phyloP scores from a whole-genome alignment of 2,329 filamentous ascomycete species.

The Cordyceps javanica region DNA sequence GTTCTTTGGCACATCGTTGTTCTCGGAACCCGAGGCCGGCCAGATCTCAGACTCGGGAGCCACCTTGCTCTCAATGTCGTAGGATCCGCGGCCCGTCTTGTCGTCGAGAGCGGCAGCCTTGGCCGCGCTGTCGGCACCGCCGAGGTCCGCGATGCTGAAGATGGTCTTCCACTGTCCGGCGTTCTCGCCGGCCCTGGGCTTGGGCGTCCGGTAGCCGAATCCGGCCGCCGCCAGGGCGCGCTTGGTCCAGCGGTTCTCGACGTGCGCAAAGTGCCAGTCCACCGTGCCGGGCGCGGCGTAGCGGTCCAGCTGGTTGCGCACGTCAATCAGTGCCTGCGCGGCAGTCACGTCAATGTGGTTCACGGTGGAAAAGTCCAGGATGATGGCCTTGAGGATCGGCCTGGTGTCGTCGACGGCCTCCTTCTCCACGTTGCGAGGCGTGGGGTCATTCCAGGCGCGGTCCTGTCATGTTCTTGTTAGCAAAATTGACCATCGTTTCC shows the following conservation, averaged over 20 bases:
- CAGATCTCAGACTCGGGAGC: constrained; percentile 14
- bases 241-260: constrained; percentile 50
- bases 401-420: constrained; percentile 28
- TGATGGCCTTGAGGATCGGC: constrained; percentile 48
- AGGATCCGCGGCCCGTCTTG: constrained; percentile 24
- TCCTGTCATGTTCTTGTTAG: constrained; percentile 23
- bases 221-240: constrained; percentile 49
- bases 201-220: constrained; percentile 39
- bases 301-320: constrained; percentile 46
- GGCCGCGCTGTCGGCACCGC: constrained; percentile 60
- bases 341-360: constrained; percentile 51
- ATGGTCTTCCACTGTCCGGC: constrained; percentile 59
- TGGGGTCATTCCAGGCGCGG: constrained; percentile 53
- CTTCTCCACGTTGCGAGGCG: constrained; percentile 30
- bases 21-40: constrained; percentile 18
- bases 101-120: constrained; percentile 56
- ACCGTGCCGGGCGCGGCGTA: constrained; percentile 41
- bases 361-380: constrained; percentile 50
- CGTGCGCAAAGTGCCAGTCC: constrained; percentile 46
- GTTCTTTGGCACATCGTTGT: constrained; percentile 23
- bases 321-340: constrained; percentile 47
- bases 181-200: constrained; percentile 17
- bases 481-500: background rate
- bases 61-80: constrained; percentile 17
- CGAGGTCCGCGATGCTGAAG: constrained; percentile 85